A percentile compares a stretch with the other conserved stretches of the same genome.
Conservation (phyloP, 2,329 filamentous ascomycete species). For the Biscogniauxia marginata region DNA sequence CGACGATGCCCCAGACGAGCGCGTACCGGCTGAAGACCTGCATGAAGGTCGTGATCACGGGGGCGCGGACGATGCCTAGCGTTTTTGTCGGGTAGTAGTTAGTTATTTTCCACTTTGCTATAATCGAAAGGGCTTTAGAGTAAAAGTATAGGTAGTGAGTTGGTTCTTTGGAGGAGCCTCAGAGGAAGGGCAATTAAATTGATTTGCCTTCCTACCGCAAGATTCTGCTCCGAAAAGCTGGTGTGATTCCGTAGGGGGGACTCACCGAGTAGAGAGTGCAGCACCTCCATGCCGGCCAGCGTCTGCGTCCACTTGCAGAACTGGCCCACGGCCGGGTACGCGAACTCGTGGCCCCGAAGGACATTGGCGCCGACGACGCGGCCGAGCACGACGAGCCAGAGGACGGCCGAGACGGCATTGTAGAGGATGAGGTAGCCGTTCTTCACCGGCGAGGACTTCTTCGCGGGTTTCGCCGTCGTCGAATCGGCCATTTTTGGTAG, state of each 20-base stretch:
- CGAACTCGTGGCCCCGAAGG: conserved; percentile 53
- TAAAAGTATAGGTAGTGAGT: too few relatives aligned
- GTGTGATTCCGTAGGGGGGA: too few relatives aligned
- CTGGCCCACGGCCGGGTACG: conserved; percentile 61
- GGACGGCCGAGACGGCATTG: conserved; percentile 72
- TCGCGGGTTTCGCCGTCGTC: conserved; percentile 14
- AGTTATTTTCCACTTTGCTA: conserved; percentile 5
- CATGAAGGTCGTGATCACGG: conserved; percentile 80
- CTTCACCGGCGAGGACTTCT: conserved; percentile 46
- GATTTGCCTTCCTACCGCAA: too few relatives aligned
- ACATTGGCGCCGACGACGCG: conserved; percentile 59
- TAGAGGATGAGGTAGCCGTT: conserved; percentile 78
- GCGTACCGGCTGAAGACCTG: conserved; percentile 86
- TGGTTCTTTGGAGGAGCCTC: neutral
- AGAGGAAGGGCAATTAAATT: neutral
- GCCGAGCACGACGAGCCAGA: conserved; percentile 77
- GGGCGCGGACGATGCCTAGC: conserved; percentile 79
- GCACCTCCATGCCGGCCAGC: conserved; percentile 75
- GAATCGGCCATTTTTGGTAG: conserved; percentile 23
- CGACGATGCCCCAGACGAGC: conserved; percentile 83
- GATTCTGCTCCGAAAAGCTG: too few relatives aligned
- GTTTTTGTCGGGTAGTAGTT: neutral
- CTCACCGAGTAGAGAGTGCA: conserved; percentile 76
- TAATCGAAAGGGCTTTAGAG: too few relatives aligned
- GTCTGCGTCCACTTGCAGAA: conserved; percentile 83